Base-by-base conservation (phyloP, 768 basidiomycete species). In the Suillus americanus region DNA sequence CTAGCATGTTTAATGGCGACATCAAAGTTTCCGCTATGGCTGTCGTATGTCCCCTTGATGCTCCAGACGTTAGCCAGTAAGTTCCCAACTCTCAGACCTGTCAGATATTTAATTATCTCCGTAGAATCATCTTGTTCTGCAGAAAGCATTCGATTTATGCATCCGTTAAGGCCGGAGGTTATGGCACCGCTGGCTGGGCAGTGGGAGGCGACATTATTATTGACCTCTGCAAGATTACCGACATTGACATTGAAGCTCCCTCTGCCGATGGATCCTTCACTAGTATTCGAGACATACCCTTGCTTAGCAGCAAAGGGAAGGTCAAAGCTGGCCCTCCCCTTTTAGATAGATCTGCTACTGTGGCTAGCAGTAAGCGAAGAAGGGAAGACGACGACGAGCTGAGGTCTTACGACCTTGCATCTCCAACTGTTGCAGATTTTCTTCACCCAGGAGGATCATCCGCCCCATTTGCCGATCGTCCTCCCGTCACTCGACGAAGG, bases 151-250 rank as follows among this genome's bases (percentile, higher is more conserved):
- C 78, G 0, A 78, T 96, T 3, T 87, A 89, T 12, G 85, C 90
- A 6, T 94, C 92, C 10, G 84, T 95, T 69, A 95, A 94, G 73
- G 91, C 92, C 1, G 95, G 95, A 30, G 95, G 95, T 0, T 95
- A 91, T 72, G 95, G 94, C 7, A 95, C 92, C 1, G 92, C 89
- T 12, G 95, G 94, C 1, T 94, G 94, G 91, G 86, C 92, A 55
- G 85, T 96, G 62, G 88, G 87, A 18, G 95, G 95, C 43, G 90
- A 96, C 70, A 80, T 97, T 63, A 88, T 97, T 71, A 76, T 96
- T 68, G 95, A 97, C 77, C 77, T 97, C 56, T 85, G 82, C 70
- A 85, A 82, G 69, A 78, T 97, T 59, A 80, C 81, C 61, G 88
- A 89, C 43, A 80, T 91, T 45, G 84, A 87, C 38, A 87, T 94